phyloP scores from a whole-genome alignment of 2,329 filamentous ascomycete genomes.

The Trichoderma koningii region DNA sequence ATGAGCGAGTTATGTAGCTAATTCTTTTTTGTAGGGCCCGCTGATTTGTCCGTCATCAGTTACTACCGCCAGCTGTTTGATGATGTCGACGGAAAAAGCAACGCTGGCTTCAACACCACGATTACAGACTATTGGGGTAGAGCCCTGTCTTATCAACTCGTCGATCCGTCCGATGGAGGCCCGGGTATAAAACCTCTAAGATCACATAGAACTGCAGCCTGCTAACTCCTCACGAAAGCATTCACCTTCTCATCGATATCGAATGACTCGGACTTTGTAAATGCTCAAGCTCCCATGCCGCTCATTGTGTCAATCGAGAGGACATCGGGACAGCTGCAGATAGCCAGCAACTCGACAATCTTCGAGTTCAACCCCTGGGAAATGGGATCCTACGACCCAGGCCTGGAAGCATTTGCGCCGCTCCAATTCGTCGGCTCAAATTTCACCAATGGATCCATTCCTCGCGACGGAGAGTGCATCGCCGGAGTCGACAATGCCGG shows the following conservation, averaged over 20 bases:
- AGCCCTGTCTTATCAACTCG: slow-evolving; percentile 74
- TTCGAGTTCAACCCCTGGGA: slow-evolving; percentile 81
- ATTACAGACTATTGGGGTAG: slow-evolving; percentile 83
- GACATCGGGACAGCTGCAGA: slow-evolving; percentile 59
- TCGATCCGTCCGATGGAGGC: slow-evolving; percentile 71
- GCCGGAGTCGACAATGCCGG: slow-evolving; percentile 80
- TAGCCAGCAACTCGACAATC: slow-evolving; percentile 72
- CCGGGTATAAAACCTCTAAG: slow-evolving; percentile 41
- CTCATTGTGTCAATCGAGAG: slow-evolving; percentile 72
- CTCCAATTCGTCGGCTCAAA: slow-evolving; percentile 71
- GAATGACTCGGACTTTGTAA: slow-evolving; percentile 59
- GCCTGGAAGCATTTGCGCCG: slow-evolving; percentile 69
- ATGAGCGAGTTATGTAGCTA: background rate
- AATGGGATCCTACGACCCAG: slow-evolving; percentile 75
- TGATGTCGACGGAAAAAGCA: slow-evolving; percentile 60
- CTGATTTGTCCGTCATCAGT: slow-evolving; percentile 34
- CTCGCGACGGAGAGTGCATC: slow-evolving; percentile 62
- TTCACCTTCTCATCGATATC: slow-evolving; percentile 74
- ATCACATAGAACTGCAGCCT: background rate
- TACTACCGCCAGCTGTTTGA: slow-evolving; percentile 65
- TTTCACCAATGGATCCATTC: slow-evolving; percentile 64
- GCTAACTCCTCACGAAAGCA: slow-evolving; percentile 36
- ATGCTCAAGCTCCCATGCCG: slow-evolving; percentile 69
- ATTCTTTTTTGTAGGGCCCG: slow-evolving; percentile 40
- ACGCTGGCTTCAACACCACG: slow-evolving; percentile 59